Percentiles rank a stretch among this genome's conserved stretches.
Evolutionary conservation across 345 rosid species (phyloP).

Genomic region (Gossypium arboreum): DNA sequence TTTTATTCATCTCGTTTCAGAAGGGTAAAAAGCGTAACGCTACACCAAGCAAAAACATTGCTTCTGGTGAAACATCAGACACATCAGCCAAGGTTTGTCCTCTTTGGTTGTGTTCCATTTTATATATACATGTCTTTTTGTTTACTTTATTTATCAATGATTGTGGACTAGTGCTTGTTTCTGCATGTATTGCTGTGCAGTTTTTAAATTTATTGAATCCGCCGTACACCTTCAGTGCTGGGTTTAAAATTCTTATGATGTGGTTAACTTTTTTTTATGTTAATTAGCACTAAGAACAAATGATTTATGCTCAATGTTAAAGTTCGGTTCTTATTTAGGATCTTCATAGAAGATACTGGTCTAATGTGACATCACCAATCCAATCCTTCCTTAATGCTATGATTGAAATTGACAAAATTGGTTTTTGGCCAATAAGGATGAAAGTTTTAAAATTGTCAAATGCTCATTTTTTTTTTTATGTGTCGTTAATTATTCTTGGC

Average conservation of each 20-base stretch:
- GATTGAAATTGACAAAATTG: conserved; percentile 18
- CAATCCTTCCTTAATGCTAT: not conserved
- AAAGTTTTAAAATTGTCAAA: not conserved
- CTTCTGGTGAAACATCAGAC: conserved; percentile 51
- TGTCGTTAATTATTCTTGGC: not conserved
- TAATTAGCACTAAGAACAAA: too few species aligned
- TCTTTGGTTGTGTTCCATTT: not conserved
- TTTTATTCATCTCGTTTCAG: conserved; percentile 31
- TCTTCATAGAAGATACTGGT: not conserved
- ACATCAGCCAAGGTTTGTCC: conserved; percentile 63
- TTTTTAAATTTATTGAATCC: not conserved
- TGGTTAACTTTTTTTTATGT: too few species aligned
- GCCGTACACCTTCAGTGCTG: not conserved
- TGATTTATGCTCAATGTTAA: not conserved
- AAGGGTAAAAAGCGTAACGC: conserved; percentile 66
- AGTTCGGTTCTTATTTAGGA: not conserved
- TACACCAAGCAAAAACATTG: conserved; percentile 37
- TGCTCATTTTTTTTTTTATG: not conserved
- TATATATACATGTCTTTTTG: not conserved
- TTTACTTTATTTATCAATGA: not conserved
- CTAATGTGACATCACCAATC: not conserved
- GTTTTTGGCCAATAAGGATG: not conserved
- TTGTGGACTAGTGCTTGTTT: not conserved
- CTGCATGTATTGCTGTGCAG: not conserved
- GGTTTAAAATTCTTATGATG: not conserved